Base-by-base conservation (phyloP, 108 stramenopile genomes). In the Discostella stelligeroides region DNA sequence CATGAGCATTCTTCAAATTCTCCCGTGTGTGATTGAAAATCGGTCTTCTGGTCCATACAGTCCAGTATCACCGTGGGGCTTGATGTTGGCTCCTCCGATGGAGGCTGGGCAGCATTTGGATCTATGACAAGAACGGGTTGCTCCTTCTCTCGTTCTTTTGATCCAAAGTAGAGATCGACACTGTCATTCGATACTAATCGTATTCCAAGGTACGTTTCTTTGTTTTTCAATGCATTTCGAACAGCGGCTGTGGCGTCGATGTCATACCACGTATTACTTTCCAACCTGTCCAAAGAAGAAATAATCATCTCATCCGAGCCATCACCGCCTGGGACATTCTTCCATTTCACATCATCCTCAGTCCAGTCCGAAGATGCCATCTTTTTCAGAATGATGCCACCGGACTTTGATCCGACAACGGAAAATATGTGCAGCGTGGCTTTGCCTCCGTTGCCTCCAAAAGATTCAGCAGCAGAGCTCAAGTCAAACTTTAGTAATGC, bases 401-500 rank as follows among this genome's bases (percentile, higher is more conserved):
- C 77, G 24, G 51, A 66, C n/a, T 59, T 4, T 21, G 68, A 65
- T 3, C 77, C 65, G 25, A 1, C 20, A 6, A 43, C 65, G 37
- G 65, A 64, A 47, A 70, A 78, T 25, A 78, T 41, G 48, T 60
- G 65, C 34, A 78, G 70, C 23, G 13, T 60, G 11, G 77, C 77
- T 1, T 39, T 51, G 25, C 70, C 70, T 9, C 70, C 39, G 12
- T 10, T 61, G n/a, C 42, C 54, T 0, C 28, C 47, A 61, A 71
- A 71, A 12, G 18, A 53, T 48, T 66, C 43, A 15, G 64, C 57
- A 6, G 53, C 59, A 55, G 66, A 71, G 30, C 64, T 41, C 9
- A 78, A 63, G 41, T 71, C 77, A 40, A 78, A 78, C n/a, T 66
- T 57, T 71, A 78, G 57, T 13, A 78, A 53, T 11, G 70, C 56